Conservation (phyloP, 2,329 filamentous ascomycete species). For the Hypoxylon sp. region DNA sequence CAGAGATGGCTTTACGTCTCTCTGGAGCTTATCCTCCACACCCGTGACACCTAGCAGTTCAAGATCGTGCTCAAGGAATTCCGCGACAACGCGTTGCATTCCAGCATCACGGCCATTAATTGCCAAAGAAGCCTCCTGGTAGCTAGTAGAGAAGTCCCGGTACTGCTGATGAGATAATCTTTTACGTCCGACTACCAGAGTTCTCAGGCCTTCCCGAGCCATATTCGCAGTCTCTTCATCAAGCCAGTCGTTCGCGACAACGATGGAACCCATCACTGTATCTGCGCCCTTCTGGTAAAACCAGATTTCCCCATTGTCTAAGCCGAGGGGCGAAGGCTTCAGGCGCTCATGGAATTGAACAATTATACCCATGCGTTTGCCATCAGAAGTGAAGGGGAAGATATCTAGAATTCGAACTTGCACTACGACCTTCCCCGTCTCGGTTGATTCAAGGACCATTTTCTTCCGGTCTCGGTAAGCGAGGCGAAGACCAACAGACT, state of each 20-base stretch:
- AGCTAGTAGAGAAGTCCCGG: slow-evolving; percentile 79
- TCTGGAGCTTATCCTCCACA: slow-evolving; percentile 96
- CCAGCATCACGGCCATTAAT: slow-evolving; percentile 84
- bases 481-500: slow-evolving; percentile 88
- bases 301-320: slow-evolving; percentile 85
- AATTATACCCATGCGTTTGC: slow-evolving; percentile 98
- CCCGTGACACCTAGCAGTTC: slow-evolving; percentile 97
- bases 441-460: slow-evolving; percentile 85
- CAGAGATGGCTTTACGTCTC: slow-evolving; percentile 93
- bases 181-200: slow-evolving; percentile 94
- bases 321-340: slow-evolving; percentile 62
- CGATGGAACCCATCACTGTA: slow-evolving; percentile 97
- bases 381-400: slow-evolving; percentile 97
- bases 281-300: slow-evolving; percentile 99
- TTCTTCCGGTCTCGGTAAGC: slow-evolving; percentile 87
- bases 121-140: slow-evolving; percentile 84
- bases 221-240: slow-evolving; percentile 99
- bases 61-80: slow-evolving; percentile 87
- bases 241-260: slow-evolving; percentile 96
- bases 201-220: slow-evolving; percentile 95
- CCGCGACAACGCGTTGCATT: slow-evolving; percentile 84
- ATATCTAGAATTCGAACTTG: slow-evolving; percentile 91
- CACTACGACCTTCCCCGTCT: slow-evolving; percentile 81
- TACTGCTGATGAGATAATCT: slow-evolving; percentile 85
- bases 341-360: slow-evolving; percentile 82